phyloP scores from a whole-genome alignment of 441 rosid species.

The Gossypium armourianum region DNA sequence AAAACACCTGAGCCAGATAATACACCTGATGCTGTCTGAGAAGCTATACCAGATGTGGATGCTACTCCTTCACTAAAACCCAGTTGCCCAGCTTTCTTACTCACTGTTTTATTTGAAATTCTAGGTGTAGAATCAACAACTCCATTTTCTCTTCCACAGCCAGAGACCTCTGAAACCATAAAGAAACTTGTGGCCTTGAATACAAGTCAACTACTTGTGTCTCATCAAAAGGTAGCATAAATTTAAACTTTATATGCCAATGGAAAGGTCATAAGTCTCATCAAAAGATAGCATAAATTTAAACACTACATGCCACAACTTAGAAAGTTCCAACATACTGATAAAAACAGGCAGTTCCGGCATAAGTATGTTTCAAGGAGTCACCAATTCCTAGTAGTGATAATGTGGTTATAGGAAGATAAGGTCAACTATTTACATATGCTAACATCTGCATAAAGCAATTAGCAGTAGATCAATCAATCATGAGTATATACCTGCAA shows the following conservation, averaged over 20 bases:
- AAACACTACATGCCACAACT: background rate
- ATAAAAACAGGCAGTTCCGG: background rate
- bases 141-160: conserved; percentile 68
- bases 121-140: conserved; percentile 54
- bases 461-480: background rate
- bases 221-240: background rate
- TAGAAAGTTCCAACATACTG: background rate
- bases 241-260: background rate
- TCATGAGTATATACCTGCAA: conserved; percentile 53
- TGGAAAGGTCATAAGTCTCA: background rate
- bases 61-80: conserved; percentile 51
- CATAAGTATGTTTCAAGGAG: background rate
- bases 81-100: conserved; percentile 47
- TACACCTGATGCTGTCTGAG: conserved; percentile 85
- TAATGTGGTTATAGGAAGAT: background rate
- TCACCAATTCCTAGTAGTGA: background rate
- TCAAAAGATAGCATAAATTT: background rate
- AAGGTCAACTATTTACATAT: background rate
- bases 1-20: conserved; percentile 89
- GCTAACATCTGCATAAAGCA: background rate
- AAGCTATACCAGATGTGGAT: conserved; percentile 67
- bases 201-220: background rate
- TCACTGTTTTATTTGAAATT: conserved; percentile 38
- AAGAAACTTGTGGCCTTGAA: conserved; percentile 1
- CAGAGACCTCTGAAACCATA: conserved; percentile 60